These are phyloP conservation scores for Russula brevipes DNA, from an alignment of 768 basidiomycete species.

Conservation along the genomic window DNA sequence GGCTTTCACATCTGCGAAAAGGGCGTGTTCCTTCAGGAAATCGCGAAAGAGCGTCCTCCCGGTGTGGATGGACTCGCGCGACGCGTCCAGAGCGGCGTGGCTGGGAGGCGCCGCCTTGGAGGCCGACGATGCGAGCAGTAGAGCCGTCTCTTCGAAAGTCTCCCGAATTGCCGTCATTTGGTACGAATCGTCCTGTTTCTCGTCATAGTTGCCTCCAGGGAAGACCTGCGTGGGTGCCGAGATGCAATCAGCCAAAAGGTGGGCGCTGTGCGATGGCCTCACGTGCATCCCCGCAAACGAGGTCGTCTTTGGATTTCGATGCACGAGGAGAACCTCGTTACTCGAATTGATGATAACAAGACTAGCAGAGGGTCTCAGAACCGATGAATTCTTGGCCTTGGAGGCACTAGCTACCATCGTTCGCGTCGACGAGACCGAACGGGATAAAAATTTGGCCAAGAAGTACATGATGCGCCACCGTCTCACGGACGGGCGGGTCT, in stretches of 20 bases:
- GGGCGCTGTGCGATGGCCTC: constrained; percentile 27
- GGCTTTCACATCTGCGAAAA: constrained; percentile 42
- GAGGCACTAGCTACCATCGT: constrained; percentile 10
- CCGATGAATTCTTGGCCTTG: constrained; percentile 6
- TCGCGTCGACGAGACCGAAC: not conserved
- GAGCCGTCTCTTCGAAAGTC: constrained; percentile 71
- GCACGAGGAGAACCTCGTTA: constrained; percentile 67
- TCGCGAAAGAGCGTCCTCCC: constrained; percentile 45
- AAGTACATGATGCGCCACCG: not conserved
- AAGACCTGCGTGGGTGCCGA: constrained; percentile 53
- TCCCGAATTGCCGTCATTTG: constrained; percentile 65
- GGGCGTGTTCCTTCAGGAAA: constrained; percentile 45
- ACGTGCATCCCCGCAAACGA: constrained; percentile 67
- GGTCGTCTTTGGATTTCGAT: constrained; percentile 58
- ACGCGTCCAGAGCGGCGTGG: constrained; percentile 44
- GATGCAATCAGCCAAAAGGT: not conserved
- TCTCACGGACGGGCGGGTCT: not conserved
- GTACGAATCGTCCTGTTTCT: constrained; percentile 52
- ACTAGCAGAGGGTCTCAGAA: constrained; percentile 61
- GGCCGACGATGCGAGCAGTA: constrained; percentile 49
- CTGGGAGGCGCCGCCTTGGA: constrained; percentile 29
- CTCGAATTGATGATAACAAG: constrained; percentile 57
- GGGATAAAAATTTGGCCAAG: not conserved
- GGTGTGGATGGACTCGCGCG: constrained; percentile 52
- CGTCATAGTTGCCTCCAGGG: constrained; percentile 67